A percentile compares a stretch with the other conserved stretches of the same genome.
Evolutionary conservation across 2,329 filamentous ascomycete species (phyloP).

Genomic region (Trichoderma guizhouense): DNA sequence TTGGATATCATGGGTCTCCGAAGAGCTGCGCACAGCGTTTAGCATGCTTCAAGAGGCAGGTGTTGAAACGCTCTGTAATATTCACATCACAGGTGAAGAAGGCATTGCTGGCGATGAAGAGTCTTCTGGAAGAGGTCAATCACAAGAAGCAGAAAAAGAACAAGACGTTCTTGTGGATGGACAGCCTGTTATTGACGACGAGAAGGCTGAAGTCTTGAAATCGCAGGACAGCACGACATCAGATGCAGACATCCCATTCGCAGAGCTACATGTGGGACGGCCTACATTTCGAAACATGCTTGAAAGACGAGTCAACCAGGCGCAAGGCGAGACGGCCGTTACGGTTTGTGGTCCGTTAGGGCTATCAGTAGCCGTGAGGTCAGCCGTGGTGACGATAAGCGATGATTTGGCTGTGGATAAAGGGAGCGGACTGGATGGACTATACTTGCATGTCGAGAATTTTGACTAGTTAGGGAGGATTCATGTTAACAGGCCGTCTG

Average conservation of each 20-base stretch:
- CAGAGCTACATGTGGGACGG: not conserved
- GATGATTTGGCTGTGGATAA: constrained; percentile 6
- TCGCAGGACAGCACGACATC: not conserved
- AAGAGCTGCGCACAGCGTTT: not conserved
- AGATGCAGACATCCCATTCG: not conserved
- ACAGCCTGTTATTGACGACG: not conserved
- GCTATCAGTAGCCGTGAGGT: not conserved
- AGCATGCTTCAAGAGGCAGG: not conserved
- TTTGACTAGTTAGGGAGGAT: not conserved
- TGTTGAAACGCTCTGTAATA: not conserved
- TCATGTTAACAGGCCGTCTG: not conserved
- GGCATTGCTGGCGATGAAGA: not conserved
- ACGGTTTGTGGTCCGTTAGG: not conserved
- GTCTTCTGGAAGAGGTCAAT: not conserved
- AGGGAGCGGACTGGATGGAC: not conserved
- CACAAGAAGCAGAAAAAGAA: not conserved
- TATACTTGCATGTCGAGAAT: constrained; percentile 3
- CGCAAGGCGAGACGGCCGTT: constrained; percentile 2
- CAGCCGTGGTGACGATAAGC: not conserved
- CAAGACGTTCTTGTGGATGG: not conserved
- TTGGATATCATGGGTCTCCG: not conserved
- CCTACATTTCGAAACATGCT: not conserved
- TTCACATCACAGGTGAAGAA: not conserved
- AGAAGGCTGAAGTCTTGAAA: not conserved
- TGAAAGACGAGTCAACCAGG: not conserved